Evolutionary conservation across 2,329 filamentous ascomycete species (phyloP).

Genomic region (Fusarium coffeatum): DNA sequence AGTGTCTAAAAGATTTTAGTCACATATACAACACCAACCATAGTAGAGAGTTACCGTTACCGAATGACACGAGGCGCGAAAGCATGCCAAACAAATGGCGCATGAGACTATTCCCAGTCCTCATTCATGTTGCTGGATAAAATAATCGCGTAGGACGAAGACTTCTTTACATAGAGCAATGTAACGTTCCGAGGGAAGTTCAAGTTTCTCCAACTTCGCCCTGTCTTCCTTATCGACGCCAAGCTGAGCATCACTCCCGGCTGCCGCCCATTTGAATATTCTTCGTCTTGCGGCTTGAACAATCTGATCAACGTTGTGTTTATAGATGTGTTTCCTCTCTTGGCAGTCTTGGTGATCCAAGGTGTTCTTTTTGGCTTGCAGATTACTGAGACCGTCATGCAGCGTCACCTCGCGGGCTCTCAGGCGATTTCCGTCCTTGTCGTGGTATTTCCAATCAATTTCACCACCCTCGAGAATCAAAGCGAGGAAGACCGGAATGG

Average conservation of each 20-base stretch:
- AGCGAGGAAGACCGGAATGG: neutral
- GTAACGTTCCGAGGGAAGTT: slow-evolving; percentile 6
- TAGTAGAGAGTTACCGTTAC: neutral
- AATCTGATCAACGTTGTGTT: slow-evolving; percentile 4
- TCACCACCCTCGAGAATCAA: slow-evolving; percentile 1
- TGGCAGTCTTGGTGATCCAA: neutral
- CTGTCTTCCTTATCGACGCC: neutral
- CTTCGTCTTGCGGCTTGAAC: slow-evolving; percentile 11
- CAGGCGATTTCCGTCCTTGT: neutral
- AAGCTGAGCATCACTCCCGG: neutral
- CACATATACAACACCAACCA: neutral
- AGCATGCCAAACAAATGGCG: neutral
- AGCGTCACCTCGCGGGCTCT: neutral
- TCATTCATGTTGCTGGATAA: neutral
- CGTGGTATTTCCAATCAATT: slow-evolving; percentile 10
- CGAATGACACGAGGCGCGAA: neutral
- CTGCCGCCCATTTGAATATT: slow-evolving; percentile 3
- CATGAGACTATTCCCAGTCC: neutral
- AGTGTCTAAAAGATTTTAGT: neutral
- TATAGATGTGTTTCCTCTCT: slow-evolving; percentile 6
- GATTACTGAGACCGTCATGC: neutral
- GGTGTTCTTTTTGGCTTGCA: slow-evolving; percentile 3
- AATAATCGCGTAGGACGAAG: neutral
- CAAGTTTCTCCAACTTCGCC: neutral
- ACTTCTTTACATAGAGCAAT: neutral